phyloP scores from a whole-genome alignment of 345 rosid genomes.

The Pugionium cornutum region DNA sequence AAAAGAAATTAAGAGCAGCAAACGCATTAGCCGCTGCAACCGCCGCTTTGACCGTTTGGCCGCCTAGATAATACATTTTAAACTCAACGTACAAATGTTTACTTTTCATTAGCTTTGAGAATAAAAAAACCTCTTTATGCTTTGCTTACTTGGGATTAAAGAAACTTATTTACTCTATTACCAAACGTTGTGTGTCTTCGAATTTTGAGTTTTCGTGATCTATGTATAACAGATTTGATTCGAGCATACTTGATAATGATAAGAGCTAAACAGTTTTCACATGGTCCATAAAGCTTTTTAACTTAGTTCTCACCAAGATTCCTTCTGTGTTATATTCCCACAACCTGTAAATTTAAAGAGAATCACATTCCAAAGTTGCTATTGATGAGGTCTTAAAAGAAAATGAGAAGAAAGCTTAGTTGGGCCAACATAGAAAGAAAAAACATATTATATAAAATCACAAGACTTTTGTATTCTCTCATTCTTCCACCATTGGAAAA shows the following conservation, averaged over 20 bases:
- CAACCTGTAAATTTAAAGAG: slow-evolving; percentile 33
- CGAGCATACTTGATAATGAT: slow-evolving; percentile 30
- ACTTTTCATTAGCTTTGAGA: slow-evolving; percentile 24
- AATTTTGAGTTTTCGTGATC: slow-evolving; percentile 15
- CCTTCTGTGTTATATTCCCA: slow-evolving; percentile 15
- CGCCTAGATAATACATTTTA: slow-evolving; percentile 18
- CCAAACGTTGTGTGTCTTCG: slow-evolving; percentile 14
- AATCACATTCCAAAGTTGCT: slow-evolving; percentile 38
- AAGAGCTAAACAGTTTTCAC: slow-evolving; percentile 22
- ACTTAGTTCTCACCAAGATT: slow-evolving; percentile 27
- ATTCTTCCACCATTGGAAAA: slow-evolving; percentile 7
- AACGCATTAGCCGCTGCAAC: slow-evolving; percentile 9
- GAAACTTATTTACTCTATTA: slow-evolving; percentile 18
- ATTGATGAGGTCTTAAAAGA: background rate
- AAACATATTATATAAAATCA: background rate
- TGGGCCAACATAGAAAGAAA: slow-evolving; percentile 7
- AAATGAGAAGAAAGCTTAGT: background rate
- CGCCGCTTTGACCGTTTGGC: background rate
- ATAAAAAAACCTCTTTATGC: slow-evolving; percentile 9
- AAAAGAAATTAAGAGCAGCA: slow-evolving; percentile 30
- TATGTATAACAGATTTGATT: slow-evolving; percentile 15
- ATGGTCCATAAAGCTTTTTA: slow-evolving; percentile 19
- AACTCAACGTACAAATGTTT: slow-evolving; percentile 16
- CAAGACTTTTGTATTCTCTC: slow-evolving; percentile 8
- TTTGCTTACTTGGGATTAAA: slow-evolving; percentile 33